Percentiles rank a stretch among this genome's conserved stretches.
Evolutionary conservation across 306 rosid genomes (phyloP).

Genomic region (Parietaria judaica): DNA sequence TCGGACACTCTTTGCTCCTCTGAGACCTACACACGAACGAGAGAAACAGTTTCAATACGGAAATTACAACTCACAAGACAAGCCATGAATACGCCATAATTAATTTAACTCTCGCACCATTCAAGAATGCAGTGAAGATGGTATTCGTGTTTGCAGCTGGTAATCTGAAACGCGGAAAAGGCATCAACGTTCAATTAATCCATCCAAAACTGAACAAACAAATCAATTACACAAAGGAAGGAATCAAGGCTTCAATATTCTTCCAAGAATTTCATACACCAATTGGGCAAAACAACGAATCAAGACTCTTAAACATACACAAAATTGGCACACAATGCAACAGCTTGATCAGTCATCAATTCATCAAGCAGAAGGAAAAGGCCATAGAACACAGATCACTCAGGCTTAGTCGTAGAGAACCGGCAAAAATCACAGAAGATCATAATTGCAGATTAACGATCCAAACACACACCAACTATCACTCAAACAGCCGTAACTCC

Average conservation of each 20-base stretch:
- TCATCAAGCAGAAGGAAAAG: too few species aligned
- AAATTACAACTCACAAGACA: neutral
- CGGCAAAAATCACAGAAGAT: neutral
- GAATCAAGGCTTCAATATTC: too few species aligned
- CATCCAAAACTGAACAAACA: neutral
- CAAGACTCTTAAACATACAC: too few species aligned
- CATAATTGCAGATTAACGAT: neutral
- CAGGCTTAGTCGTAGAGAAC: too few species aligned
- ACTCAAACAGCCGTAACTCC: neutral
- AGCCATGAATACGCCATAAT: neutral
- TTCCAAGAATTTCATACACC: too few species aligned
- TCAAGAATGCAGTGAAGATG: constrained; percentile 95
- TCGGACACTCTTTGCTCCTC: constrained; percentile 89
- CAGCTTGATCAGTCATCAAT: too few species aligned
- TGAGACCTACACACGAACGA: constrained; percentile 48
- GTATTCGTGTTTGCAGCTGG: constrained; percentile 90
- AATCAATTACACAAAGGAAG: too few species aligned
- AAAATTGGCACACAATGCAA: too few species aligned
- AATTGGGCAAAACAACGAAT: too few species aligned
- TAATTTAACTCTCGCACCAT: constrained; percentile 40
- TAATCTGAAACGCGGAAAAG: constrained; percentile 46
- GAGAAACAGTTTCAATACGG: constrained; percentile 5
- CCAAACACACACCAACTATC: neutral
- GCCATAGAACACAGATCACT: too few species aligned
- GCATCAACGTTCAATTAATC: constrained; percentile 6